Conservation (phyloP, 192 early-diverging fungal genomes). For the Oehlia diaphana region DNA sequence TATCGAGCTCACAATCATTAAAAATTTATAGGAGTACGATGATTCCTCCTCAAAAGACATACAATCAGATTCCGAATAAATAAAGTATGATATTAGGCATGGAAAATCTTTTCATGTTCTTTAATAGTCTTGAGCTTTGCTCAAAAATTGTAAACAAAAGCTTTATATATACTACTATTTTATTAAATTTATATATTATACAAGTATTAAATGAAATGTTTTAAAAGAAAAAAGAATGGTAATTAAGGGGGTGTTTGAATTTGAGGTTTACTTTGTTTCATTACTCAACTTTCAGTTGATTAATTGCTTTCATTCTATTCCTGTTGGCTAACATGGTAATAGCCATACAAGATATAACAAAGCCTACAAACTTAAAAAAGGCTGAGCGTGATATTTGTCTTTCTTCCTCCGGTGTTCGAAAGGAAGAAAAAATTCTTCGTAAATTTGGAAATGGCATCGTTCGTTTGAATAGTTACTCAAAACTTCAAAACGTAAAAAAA, state of each 20-base stretch:
- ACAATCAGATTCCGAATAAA: neutral
- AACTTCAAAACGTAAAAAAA: too few relatives aligned
- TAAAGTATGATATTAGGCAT: too few relatives aligned
- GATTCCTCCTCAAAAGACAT: neutral
- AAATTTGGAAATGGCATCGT: constrained; percentile 57
- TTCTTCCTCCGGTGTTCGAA: constrained; percentile 61
- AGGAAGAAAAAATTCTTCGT: constrained; percentile 55
- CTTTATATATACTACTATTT: too few relatives aligned
- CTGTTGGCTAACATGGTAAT: constrained; percentile 43
- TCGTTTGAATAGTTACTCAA: neutral
- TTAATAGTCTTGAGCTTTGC: too few relatives aligned
- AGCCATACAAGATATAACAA: constrained; percentile 56
- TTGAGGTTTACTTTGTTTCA: too few relatives aligned
- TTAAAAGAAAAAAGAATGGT: too few relatives aligned
- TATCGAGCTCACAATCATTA: neutral
- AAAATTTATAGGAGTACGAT: neutral
- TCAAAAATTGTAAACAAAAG: too few relatives aligned
- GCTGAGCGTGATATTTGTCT: constrained; percentile 55
- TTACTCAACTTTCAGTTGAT: neutral
- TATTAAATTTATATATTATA: too few relatives aligned
- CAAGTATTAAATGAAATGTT: too few relatives aligned
- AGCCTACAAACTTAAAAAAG: constrained; percentile 63
- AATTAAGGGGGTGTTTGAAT: too few relatives aligned
- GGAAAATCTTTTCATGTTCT: too few relatives aligned
- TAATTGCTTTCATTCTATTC: constrained; percentile 24